Base-by-base conservation (phyloP, 2,329 filamentous ascomycete species). In the Xylariaceae sp. region DNA sequence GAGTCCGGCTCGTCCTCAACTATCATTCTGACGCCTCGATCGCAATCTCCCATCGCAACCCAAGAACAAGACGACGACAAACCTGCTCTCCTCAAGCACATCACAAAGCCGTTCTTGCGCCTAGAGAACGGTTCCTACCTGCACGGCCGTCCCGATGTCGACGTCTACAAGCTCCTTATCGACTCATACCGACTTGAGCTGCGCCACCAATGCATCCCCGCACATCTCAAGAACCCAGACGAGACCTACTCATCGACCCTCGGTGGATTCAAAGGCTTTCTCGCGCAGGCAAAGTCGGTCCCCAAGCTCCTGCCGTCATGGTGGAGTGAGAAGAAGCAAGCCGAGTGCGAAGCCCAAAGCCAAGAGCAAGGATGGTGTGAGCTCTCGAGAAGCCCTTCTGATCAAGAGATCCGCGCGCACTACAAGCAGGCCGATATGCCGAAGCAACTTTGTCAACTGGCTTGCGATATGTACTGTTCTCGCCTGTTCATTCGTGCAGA, bases 161-260 rank as follows among this genome's bases (percentile, higher is more conserved):
- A 79, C 40, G 70, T 75, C 4, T 80, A 73, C 61, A 59, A 65
- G 19, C 57, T 78, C 1, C 70, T 81, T 11, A 70, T 80, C 48
- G 77, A 81, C 54, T 55, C 69, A 2, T 79, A 78, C 58, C 74
- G 75, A 31, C 57, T 80, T n/a, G 72, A 70, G n/a, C 51, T 71
- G n/a, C 22, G 22, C 7, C 22, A 28, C 7, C 22, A 28, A 67
- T 51, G 66, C 64, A 34, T 74, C 36, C 69, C 70, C 51, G 60
- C 36, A 9, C 64, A 61, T 0, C 56, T 50, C 1, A 19, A 43
- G 12, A 41, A 65, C 45, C 63, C 63, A 0, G 48, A 28, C 22
- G 7, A 28, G 4, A 28, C 22, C 7, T 5, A 7, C 22, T 28
- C 22, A 28, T 7, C 22, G 22, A 28, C 22, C 22, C 22, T 66